Evolutionary conservation across 2,329 filamentous ascomycete species (phyloP).

Genomic region (Neospermospora avenae): DNA sequence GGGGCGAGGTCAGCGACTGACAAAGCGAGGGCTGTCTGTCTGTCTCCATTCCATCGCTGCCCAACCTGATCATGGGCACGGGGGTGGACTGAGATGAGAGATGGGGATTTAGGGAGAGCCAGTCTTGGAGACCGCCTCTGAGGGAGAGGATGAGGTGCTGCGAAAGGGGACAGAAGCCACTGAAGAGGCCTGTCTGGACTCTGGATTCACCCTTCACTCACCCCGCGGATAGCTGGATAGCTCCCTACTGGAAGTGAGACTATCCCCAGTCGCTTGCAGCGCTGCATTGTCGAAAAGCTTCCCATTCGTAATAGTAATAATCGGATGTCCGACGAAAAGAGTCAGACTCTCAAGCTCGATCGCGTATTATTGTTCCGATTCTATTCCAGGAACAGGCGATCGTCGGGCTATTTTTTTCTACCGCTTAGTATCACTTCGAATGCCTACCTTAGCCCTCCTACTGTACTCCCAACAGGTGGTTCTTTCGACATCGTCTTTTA

Average conservation of each 20-base stretch:
- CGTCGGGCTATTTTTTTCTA: background rate
- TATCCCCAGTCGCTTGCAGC: constrained; percentile 1
- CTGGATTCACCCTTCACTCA: background rate
- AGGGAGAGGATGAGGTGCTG: background rate
- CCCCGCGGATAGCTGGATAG: background rate
- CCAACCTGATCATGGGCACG: constrained; percentile 1
- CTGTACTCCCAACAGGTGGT: too few relatives aligned
- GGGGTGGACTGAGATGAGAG: background rate
- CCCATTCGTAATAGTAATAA: constrained; percentile 3
- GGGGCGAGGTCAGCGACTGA: constrained; percentile 3
- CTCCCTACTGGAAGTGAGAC: constrained; percentile 6
- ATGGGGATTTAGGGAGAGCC: background rate
- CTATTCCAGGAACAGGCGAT: constrained; percentile 1
- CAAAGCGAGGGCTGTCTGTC: background rate
- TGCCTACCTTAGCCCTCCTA: too few relatives aligned
- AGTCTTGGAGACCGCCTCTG: background rate
- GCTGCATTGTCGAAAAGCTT: background rate
- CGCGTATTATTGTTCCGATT: too few relatives aligned
- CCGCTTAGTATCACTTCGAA: too few relatives aligned
- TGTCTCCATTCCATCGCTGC: constrained; percentile 6
- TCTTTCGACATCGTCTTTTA: too few relatives aligned
- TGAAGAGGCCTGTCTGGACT: background rate
- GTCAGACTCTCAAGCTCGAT: too few relatives aligned
- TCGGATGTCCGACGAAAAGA: background rate
- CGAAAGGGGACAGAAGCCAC: background rate